Conservation (phyloP, 176 grass and related monocot genomes). For the Lolium perenne region DNA sequence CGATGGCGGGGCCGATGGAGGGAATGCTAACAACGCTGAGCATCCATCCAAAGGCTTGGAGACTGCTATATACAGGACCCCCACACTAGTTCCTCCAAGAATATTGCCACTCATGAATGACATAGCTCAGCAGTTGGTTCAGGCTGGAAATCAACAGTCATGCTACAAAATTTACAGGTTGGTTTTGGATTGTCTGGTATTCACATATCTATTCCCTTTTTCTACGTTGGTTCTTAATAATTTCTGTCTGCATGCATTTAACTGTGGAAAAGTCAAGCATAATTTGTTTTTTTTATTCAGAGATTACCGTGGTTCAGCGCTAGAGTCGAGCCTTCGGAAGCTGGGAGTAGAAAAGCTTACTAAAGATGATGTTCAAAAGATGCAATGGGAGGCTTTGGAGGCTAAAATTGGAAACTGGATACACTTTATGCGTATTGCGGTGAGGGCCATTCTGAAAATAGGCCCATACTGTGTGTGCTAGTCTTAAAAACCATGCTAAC, state of each 20-base stretch:
- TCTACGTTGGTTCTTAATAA: not conserved
- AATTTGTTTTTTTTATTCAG: constrained; percentile 46
- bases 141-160: constrained; percentile 77
- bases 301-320: constrained; percentile 64
- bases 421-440: constrained; percentile 91
- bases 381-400: constrained; percentile 95
- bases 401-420: constrained; percentile 98
- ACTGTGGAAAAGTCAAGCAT: constrained; percentile 27
- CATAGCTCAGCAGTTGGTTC: constrained; percentile 89
- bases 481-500: constrained; percentile 29
- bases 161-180: constrained; percentile 55
- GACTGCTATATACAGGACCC: constrained; percentile 67
- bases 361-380: constrained; percentile 97
- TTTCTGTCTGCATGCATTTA: constrained; percentile 8
- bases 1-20: not conserved
- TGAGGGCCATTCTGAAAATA: constrained; percentile 46
- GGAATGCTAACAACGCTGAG: constrained; percentile 44
- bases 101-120: constrained; percentile 84
- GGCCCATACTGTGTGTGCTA: not conserved
- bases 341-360: constrained; percentile 83
- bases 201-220: not conserved
- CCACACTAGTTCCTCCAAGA: constrained; percentile 82
- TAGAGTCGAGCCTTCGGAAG: constrained; percentile 82
- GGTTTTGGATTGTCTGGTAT: not conserved
- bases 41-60: constrained; percentile 78